Conservation (phyloP, 139 green algal genomes). For the Chloropicon primus region DNA sequence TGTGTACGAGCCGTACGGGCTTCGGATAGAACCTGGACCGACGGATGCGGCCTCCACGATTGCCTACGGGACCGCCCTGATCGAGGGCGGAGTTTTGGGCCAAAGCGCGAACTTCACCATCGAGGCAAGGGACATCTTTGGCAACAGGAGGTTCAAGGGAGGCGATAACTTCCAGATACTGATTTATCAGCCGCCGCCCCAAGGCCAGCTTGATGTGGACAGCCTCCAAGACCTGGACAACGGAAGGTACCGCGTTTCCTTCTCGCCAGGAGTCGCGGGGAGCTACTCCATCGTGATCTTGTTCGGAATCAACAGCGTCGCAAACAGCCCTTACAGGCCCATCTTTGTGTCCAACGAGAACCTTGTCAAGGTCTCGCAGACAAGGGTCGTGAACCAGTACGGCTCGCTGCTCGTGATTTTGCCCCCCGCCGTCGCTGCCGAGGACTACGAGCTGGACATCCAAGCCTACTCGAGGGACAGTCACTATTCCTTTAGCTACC, state of each 20-base stretch:
- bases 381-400: neutral
- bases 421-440: neutral
- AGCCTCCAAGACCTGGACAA: neutral
- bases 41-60: neutral
- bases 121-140: constrained; percentile 4
- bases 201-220: neutral
- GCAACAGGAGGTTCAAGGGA: constrained; percentile 4
- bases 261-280: neutral
- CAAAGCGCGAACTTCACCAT: constrained; percentile 1
- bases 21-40: neutral
- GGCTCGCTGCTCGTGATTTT: neutral
- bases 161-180: constrained; percentile 10
- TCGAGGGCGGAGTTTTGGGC: constrained; percentile 4
- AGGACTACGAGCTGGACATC: constrained; percentile 4
- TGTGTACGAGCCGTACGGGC: neutral
- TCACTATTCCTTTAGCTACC: neutral
- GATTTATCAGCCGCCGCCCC: neutral
- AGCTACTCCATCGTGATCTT: constrained; percentile 4
- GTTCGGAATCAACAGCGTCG: neutral
- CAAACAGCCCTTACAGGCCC: constrained; percentile 1
- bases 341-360: neutral
- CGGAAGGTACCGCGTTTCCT: neutral
- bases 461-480: constrained; percentile 9
- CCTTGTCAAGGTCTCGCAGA: neutral
- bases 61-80: constrained; percentile 6